Conservation (phyloP, 495 filamentous ascomycete genomes). For the Aspergillus leporis region DNA sequence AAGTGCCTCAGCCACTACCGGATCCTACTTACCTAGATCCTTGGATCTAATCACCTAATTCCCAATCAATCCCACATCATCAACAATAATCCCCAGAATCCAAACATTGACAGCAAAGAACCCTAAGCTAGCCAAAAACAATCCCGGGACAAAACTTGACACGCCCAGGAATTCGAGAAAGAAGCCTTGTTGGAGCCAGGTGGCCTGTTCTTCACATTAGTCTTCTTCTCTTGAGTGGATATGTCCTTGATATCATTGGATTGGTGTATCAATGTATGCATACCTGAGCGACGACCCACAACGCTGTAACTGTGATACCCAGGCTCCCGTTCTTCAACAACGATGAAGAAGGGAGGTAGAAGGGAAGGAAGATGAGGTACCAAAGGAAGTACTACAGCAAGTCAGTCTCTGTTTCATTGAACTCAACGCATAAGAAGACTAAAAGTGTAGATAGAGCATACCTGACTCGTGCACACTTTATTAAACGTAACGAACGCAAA, state of each 20-base stretch:
- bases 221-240: too few relatives aligned
- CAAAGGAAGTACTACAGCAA: constrained; percentile 87
- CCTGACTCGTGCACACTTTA: constrained; percentile 97
- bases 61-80: constrained; percentile 54
- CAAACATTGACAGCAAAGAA: constrained; percentile 88
- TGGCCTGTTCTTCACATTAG: constrained; percentile 44
- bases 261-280: constrained; percentile 9
- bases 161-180: constrained; percentile 82
- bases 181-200: constrained; percentile 90
- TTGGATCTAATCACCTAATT: neutral
- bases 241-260: neutral
- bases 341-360: constrained; percentile 81
- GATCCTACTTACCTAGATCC: neutral
- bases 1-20: neutral
- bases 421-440: neutral
- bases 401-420: constrained; percentile 6
- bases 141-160: constrained; percentile 81
- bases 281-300: constrained; percentile 76
- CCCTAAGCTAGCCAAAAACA: constrained; percentile 70
- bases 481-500: constrained; percentile 98
- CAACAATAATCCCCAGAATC: constrained; percentile 78
- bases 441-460: constrained; percentile 38
- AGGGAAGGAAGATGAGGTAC: constrained; percentile 90
- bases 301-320: constrained; percentile 60
- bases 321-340: constrained; percentile 57